Evolutionary conservation across 1,284 basidiomycete species (phyloP).

Genomic region (Kwoniella shivajii): DNA sequence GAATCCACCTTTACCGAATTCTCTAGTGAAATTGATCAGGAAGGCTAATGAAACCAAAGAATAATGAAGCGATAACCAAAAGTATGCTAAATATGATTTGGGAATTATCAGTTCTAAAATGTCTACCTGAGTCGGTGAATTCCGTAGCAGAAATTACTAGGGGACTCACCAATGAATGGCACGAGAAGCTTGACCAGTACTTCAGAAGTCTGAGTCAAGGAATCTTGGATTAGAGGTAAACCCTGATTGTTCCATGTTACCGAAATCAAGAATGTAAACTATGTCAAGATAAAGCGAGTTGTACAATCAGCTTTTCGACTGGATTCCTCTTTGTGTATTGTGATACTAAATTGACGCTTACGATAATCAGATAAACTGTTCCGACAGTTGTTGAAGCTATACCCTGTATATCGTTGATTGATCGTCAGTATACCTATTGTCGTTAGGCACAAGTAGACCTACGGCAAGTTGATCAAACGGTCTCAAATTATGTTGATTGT

Average conservation of each 20-base stretch:
- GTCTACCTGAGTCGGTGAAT: not conserved
- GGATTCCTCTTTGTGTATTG: no score
- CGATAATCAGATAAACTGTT: slow-evolving; percentile 46
- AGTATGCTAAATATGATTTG: slow-evolving; percentile 25
- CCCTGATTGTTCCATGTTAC: slow-evolving; percentile 37
- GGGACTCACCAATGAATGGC: slow-evolving; percentile 28
- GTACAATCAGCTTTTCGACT: no score
- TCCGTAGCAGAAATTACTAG: not conserved
- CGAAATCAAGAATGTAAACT: slow-evolving; percentile 48
- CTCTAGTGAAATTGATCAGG: slow-evolving; percentile 34
- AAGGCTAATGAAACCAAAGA: slow-evolving; percentile 47
- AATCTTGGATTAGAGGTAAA: slow-evolving; percentile 31
- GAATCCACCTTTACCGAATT: slow-evolving; percentile 44
- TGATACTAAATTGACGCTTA: slow-evolving; percentile 21
- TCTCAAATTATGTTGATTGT: slow-evolving; percentile 36
- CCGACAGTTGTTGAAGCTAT: slow-evolving; percentile 44
- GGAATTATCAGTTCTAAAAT: not conserved
- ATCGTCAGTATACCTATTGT: not conserved
- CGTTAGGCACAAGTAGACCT: slow-evolving; percentile 6
- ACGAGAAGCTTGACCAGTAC: slow-evolving; percentile 38
- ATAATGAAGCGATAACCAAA: slow-evolving; percentile 47
- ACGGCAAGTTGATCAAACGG: slow-evolving; percentile 46
- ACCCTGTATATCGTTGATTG: no score
- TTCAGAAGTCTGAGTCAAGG: slow-evolving; percentile 34
- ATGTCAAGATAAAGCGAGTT: not conserved